phyloP scores from a whole-genome alignment of 441 rosid genomes.

The Jatropha multifida region DNA sequence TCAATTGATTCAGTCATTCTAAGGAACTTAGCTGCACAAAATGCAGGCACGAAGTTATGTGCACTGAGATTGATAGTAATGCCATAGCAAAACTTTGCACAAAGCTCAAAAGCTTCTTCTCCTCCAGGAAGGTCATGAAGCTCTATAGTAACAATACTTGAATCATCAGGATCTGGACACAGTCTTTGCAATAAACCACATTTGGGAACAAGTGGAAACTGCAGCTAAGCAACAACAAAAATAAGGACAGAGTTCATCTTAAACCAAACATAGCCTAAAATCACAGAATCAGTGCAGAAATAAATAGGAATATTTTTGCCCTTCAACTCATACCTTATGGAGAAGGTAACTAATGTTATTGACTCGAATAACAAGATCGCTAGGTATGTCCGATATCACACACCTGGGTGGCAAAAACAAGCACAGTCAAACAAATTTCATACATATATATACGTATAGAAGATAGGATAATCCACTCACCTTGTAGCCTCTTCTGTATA shows the following conservation, averaged over 20 bases:
- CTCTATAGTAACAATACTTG: constrained; percentile 52
- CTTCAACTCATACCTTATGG: constrained; percentile 61
- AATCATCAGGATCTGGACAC: constrained; percentile 49
- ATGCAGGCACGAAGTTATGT: constrained; percentile 74
- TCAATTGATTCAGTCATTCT: constrained; percentile 86
- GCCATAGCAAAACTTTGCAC: constrained; percentile 95
- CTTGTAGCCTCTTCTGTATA: constrained; percentile 87
- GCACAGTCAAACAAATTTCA: background rate
- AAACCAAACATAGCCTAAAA: background rate
- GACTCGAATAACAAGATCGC: constrained; percentile 65
- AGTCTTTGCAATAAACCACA: constrained; percentile 77
- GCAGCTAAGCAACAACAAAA: constrained; percentile 47
- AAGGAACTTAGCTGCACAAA: constrained; percentile 92
- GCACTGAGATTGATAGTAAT: constrained; percentile 86
- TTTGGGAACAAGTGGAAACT: constrained; percentile 85
- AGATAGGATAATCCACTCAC: background rate
- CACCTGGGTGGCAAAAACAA: constrained; percentile 50
- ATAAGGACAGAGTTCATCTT: background rate
- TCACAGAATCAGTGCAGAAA: background rate
- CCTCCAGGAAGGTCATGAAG: constrained; percentile 95
- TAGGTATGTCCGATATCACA: constrained; percentile 59
- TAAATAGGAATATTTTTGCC: background rate
- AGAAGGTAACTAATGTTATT: constrained; percentile 68
- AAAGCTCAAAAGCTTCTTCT: constrained; percentile 88
- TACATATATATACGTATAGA: background rate